Conservation (phyloP, 2,329 filamentous ascomycete genomes). For the Aureobasidium sp. region DNA sequence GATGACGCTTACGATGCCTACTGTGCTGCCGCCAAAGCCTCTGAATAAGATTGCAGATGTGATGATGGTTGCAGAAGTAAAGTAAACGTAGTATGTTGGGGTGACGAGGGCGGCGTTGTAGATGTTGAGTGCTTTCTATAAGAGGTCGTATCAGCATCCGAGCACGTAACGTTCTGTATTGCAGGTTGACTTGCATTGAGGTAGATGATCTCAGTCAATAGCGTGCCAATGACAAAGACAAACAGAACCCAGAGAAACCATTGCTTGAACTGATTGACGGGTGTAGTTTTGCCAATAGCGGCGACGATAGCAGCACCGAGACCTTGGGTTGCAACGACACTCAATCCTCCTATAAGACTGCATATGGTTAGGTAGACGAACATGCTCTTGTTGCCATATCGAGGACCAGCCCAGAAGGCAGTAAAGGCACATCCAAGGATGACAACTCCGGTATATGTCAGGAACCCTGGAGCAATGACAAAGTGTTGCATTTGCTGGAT, state of each 20-base stretch:
- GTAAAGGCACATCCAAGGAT: conserved; percentile 65
- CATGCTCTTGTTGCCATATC: conserved; percentile 95
- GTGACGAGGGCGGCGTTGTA: conserved; percentile 97
- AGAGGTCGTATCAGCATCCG: too few species aligned
- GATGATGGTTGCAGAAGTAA: conserved; percentile 91
- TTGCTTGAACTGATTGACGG: conserved; percentile 71
- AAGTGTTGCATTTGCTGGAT: conserved; percentile 91
- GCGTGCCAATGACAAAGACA: conserved; percentile 81
- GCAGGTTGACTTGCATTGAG: conserved; percentile 86
- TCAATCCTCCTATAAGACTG: conserved; percentile 87
- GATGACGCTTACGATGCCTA: conserved; percentile 79
- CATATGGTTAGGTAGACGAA: conserved; percentile 95
- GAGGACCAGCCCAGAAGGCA: conserved; percentile 73
- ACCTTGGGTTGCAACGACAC: conserved; percentile 90
- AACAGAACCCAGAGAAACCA: conserved; percentile 94
- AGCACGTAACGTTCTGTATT: too few species aligned
- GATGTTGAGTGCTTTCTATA: conserved; percentile 92
- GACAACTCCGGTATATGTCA: conserved; percentile 76
- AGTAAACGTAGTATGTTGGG: conserved; percentile 97
- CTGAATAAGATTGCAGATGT: conserved; percentile 88
- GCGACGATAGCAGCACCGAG: conserved; percentile 86
- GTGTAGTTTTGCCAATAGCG: conserved; percentile 62
- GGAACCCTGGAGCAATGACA: conserved; percentile 78
- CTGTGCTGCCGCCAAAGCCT: conserved; percentile 81
- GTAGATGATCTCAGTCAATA: conserved; percentile 90